Percentiles rank a stretch among this genome's conserved stretches.
These are phyloP conservation scores for Venturia carpophila DNA, from an alignment of 2,329 filamentous ascomycete genomes.

Conservation along the genomic window DNA sequence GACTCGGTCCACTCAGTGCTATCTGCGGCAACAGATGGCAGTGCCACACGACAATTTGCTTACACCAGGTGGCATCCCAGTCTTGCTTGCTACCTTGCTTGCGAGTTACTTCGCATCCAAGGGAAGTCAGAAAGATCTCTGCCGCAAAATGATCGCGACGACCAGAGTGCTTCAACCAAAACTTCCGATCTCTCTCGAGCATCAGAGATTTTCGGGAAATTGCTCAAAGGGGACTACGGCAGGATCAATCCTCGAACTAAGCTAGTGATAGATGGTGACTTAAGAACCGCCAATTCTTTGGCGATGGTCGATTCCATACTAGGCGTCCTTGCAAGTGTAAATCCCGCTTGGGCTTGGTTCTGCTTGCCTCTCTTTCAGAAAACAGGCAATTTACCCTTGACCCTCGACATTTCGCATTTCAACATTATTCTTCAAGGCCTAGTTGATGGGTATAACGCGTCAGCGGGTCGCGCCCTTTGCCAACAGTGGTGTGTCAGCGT, in stretches of 20 bases:
- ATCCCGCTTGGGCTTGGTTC: conserved; percentile 18
- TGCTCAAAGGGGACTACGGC: background rate
- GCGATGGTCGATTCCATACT: background rate
- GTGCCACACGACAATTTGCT: background rate
- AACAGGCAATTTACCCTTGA: conserved; percentile 19
- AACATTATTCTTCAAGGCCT: conserved; percentile 48
- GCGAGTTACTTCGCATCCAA: conserved; percentile 20
- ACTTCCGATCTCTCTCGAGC: background rate
- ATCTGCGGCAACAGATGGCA: background rate
- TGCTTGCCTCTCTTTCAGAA: conserved; percentile 11
- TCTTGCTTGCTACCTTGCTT: conserved; percentile 9
- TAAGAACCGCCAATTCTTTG: background rate
- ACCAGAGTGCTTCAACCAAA: background rate
- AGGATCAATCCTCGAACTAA: background rate
- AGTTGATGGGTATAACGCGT: conserved; percentile 41
- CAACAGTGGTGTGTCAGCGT: conserved; percentile 37
- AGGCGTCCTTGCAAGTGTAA: conserved; percentile 17
- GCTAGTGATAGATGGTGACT: background rate
- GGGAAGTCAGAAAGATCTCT: background rate
- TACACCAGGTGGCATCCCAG: background rate
- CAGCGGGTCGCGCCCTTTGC: conserved; percentile 41
- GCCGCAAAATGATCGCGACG: background rate
- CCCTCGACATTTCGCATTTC: conserved; percentile 38
- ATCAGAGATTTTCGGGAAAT: background rate
- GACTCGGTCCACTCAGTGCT: conserved; percentile 27